These are phyloP conservation scores for Pezicula carpinea DNA, from an alignment of 2,329 filamentous ascomycete species.

Conservation along the genomic window DNA sequence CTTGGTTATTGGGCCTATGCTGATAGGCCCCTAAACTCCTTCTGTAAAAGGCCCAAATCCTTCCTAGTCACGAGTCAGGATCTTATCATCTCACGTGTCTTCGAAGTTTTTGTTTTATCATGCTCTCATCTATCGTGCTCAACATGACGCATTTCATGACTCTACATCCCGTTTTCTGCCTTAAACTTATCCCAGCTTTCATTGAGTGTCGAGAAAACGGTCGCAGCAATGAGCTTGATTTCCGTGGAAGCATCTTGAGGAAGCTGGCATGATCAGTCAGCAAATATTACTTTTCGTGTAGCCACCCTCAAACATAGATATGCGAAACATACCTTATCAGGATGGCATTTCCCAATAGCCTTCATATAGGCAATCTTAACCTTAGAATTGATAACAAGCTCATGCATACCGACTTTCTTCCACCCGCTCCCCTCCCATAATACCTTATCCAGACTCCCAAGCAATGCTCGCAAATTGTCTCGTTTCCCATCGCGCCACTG, in stretches of 20 bases:
- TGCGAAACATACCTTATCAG: constrained; percentile 84
- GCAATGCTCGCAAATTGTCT: constrained; percentile 82
- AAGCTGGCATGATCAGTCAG: constrained; percentile 40
- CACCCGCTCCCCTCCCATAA: constrained; percentile 90
- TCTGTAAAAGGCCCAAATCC: too few species aligned
- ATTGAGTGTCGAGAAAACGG: constrained; percentile 64
- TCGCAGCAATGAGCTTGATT: constrained; percentile 58
- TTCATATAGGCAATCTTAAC: constrained; percentile 99
- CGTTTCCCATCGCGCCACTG: constrained; percentile 88
- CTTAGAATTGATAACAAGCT: constrained; percentile 87
- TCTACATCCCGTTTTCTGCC: constrained; percentile 58
- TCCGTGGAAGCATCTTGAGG: constrained; percentile 61
- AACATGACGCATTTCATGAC: too few species aligned
- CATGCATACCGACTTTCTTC: constrained; percentile 95
- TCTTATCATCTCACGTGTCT: too few species aligned
- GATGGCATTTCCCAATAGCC: constrained; percentile 96
- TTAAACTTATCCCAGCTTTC: constrained; percentile 74
- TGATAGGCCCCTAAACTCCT: too few species aligned
- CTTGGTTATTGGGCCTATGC: too few species aligned
- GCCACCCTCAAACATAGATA: constrained; percentile 5
- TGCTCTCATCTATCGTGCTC: too few species aligned
- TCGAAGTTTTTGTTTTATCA: too few species aligned
- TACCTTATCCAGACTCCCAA: constrained; percentile 82
- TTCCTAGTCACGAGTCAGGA: too few species aligned
- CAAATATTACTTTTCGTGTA: background rate